phyloP scores from a whole-genome alignment of 2,329 filamentous ascomycete species.

The Dactylellina parvicollis region DNA sequence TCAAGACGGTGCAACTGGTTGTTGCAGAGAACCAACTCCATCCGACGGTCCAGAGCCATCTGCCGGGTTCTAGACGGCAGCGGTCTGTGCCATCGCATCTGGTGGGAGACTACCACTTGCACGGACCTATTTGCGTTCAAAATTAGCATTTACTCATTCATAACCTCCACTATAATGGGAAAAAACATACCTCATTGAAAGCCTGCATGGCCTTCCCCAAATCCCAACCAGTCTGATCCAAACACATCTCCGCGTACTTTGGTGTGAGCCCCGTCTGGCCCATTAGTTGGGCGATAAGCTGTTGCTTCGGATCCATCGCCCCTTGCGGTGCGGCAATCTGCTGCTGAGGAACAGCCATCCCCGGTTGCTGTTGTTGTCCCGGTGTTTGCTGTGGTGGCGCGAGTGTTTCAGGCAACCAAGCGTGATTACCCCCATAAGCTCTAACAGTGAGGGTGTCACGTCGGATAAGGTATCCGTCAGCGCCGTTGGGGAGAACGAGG shows the following conservation, averaged over 20 bases:
- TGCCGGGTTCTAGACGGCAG: conserved; percentile 23
- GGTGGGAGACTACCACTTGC: conserved; percentile 26
- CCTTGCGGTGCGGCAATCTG: conserved; percentile 59
- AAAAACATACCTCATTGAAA: conserved; percentile 64
- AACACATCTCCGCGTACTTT: conserved; percentile 81
- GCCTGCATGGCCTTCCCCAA: conserved; percentile 77
- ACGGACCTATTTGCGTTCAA: conserved; percentile 17
- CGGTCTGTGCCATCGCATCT: conserved; percentile 31
- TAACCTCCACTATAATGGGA: not conserved
- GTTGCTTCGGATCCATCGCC: conserved; percentile 68
- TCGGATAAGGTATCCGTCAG: conserved; percentile 76
- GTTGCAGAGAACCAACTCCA: not conserved
- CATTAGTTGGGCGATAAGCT: conserved; percentile 78
- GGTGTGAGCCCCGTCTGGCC: conserved; percentile 82
- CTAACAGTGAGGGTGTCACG: conserved; percentile 81
- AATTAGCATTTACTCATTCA: conserved; percentile 8
- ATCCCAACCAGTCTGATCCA: conserved; percentile 82
- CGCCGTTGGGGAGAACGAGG: conserved; percentile 77
- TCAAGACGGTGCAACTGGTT: not conserved
- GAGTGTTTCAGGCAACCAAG: conserved; percentile 64
- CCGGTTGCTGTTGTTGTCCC: no score
- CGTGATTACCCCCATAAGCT: conserved; percentile 70
- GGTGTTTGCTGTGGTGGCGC: conserved; percentile 22
- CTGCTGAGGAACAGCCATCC: conserved; percentile 27
- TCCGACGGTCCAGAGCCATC: not conserved